Conservation (phyloP, 257 asterid genomes). For the Orobanche coerulescens region DNA sequence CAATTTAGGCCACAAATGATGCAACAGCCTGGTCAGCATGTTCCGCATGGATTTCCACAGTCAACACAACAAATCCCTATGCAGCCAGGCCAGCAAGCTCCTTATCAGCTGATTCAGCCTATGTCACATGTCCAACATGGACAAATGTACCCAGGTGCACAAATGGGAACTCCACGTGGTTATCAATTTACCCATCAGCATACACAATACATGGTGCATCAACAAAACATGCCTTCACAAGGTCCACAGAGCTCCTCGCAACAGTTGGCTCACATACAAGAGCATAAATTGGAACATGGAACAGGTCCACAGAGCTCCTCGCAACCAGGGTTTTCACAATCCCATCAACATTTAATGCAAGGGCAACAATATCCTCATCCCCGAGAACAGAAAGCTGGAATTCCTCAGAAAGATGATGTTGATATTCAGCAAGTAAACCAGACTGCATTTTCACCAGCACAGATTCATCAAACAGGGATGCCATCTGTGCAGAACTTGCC, state of each 20-base stretch:
- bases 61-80: constrained; percentile 38
- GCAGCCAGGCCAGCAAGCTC: constrained; percentile 41
- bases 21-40: constrained; percentile 53
- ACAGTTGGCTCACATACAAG: constrained; percentile 57
- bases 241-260: constrained; percentile 51
- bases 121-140: constrained; percentile 37
- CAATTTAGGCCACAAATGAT: constrained; percentile 44
- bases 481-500: constrained; percentile 43
- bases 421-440: constrained; percentile 52
- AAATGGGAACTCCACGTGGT: constrained; percentile 50
- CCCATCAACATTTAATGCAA: constrained; percentile 38
- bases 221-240: constrained; percentile 48
- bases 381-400: constrained; percentile 50
- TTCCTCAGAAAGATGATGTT: constrained; percentile 41
- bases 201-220: constrained; percentile 48
- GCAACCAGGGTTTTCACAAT: constrained; percentile 57
- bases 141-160: constrained; percentile 45
- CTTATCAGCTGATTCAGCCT: constrained; percentile 36
- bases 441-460: constrained; percentile 49
- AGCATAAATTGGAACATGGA: constrained; percentile 45
- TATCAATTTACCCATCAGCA: constrained; percentile 50
- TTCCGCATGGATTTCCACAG: constrained; percentile 39
- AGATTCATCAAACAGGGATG: constrained; percentile 40
- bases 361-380: constrained; percentile 51
- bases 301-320: constrained; percentile 46